These are phyloP conservation scores for Metarhizium anisopliae DNA, from an alignment of 2,329 filamentous ascomycete species.

Conservation along the genomic window DNA sequence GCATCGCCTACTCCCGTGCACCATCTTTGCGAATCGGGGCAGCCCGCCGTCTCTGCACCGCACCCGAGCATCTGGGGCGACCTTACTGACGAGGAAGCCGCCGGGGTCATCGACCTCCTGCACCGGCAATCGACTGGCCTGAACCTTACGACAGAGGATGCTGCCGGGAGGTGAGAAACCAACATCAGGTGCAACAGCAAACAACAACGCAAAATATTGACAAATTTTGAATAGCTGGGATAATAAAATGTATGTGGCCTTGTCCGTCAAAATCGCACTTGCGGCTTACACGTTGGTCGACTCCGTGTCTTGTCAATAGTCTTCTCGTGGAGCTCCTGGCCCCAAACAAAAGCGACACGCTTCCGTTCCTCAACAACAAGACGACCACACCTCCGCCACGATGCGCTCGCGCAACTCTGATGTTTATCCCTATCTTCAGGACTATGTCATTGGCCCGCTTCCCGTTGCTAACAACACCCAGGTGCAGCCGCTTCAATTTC, in stretches of 20 bases:
- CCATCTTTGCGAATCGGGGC: background rate
- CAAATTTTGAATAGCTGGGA: background rate
- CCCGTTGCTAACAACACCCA: slow-evolving; percentile 30
- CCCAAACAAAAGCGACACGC: slow-evolving; percentile 40
- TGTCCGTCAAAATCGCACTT: background rate
- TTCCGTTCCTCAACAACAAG: slow-evolving; percentile 33
- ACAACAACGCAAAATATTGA: background rate
- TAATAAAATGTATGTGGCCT: background rate
- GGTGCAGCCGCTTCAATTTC: slow-evolving; percentile 11
- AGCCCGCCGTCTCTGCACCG: background rate
- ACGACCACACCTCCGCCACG: slow-evolving; percentile 23
- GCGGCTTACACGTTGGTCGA: background rate
- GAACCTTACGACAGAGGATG: background rate
- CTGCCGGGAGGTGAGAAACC: background rate
- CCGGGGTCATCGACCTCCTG: background rate
- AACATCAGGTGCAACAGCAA: background rate
- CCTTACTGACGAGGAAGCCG: background rate
- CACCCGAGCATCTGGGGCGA: background rate
- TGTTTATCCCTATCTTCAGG: slow-evolving; percentile 28
- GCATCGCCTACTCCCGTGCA: too few species aligned
- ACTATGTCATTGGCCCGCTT: slow-evolving; percentile 41
- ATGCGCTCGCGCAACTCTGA: slow-evolving; percentile 35
- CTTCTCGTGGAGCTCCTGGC: slow-evolving; percentile 24
- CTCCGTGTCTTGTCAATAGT: background rate
- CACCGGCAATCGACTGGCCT: background rate